Base-by-base conservation (phyloP, 805 yeast species). In the Kregervanrija pseudodelftensis region DNA sequence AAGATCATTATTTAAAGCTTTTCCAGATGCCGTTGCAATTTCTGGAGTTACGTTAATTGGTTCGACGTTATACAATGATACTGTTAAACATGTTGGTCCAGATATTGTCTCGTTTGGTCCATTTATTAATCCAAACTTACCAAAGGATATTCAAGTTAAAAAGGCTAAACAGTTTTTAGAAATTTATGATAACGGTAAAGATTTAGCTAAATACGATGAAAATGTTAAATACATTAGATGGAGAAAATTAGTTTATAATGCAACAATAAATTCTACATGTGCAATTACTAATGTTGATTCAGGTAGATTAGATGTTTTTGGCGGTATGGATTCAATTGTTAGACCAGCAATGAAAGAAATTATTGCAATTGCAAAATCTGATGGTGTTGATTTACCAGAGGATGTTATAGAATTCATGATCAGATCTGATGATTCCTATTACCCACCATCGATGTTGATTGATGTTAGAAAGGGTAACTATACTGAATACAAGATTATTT, bases 361-460 rank as follows among this genome's bases (percentile, higher is more conserved):
- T 9, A 41, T 61, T 10, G 64, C 61, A 4, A 70, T 74, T 47
- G 79, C 79, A 12, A 66, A 65, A 35, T 65, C 73, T 38, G 79
- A 72, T 39, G 78, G 77, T 3, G 67, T 68, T 12, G 62, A 58
- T 0, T 47, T 73, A 35, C 66, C 65, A 11, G 59, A 54, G 30
- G 58, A 53, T 2, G 50, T 60, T 31, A 59, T 64, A 38, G 69
- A 72, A 12, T 53, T 50, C 46, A 65, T 68, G 57, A 51, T 69
- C 36, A 73, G 70, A 51, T 64, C 69, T 28, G 69, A 66, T 49
- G 72, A 64, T 31, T 64, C 63, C 8, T 61, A 55, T 38, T 73
- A 69, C 45, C 59, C 70, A 31, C 76, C 76, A 5, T 73, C 77
- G 10, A 73, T 73, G 77, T 55, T 68, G 40, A 68, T 73, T n/a